Evolutionary conservation across 345 rosid species (phyloP), one percentile per base, ranked within the genome.

Genomic region (Populus tremula): DNA sequence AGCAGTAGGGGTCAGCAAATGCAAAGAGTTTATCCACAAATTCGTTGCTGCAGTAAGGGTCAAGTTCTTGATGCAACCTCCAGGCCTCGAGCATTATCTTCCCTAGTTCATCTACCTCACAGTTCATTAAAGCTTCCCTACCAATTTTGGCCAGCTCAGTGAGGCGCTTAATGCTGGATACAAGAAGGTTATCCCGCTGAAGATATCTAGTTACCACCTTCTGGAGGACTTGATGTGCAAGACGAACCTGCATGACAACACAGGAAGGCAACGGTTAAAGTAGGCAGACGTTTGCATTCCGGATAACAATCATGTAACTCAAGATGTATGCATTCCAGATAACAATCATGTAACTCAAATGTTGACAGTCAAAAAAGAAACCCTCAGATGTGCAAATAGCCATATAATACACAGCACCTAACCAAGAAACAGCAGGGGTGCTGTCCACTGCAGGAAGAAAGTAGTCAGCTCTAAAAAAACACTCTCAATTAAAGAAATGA

Each of bases 31-130:
- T 82, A 66, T 96, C 97, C 31, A 96, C 99, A 74, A 87, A 84
- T 76, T 93, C 91, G 49, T 93, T 93, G 89, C 99, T 93, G 89
- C 98, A 96, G 80, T 81, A 89, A 1, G 99, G 98, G 49, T 96
- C 99, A 2, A 96, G 94, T 84, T 96, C 99, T 84, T 93, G 99
- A 80, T 96, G 99, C 84, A 96, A 65, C 78, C 92, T 92, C 99
- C 98, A 96, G 4, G 98, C 91, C 80, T 96, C 99, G 76, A 85
- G 50, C 96, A 96, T 92, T 69, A 93, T 93, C 76, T 89, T 92
- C n/a, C 99, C 99, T 0, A 96, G 72, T 81, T 90, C 92, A 72
- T 92, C 94, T 10, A 88, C 66, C 38, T 90, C 91, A 38, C 90
- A 79, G 91, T 93, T 92, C 99, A 96, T 96, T 38, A 93, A 71